Conservation (phyloP, 495 filamentous ascomycete species). For the Hypoxylon subgilvum region DNA sequence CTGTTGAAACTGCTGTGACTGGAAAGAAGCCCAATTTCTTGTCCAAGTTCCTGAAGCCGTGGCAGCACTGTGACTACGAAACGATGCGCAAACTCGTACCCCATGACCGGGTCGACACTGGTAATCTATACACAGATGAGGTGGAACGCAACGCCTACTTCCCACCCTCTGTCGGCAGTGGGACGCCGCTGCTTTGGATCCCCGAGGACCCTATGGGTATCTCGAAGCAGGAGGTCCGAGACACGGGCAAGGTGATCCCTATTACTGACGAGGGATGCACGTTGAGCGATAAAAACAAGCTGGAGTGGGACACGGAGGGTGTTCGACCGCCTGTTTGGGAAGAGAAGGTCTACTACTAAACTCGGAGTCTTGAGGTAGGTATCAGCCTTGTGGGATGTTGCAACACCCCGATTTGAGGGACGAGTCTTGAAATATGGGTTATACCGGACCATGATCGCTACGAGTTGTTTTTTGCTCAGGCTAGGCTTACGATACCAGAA, state of each 20-base stretch:
- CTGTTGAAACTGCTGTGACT: constrained; percentile 32
- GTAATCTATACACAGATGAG: constrained; percentile 62
- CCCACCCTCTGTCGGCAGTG: constrained; percentile 70
- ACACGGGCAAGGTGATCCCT: constrained; percentile 72
- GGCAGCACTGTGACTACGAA: constrained; percentile 74
- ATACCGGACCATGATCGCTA: neutral
- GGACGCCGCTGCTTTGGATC: constrained; percentile 81
- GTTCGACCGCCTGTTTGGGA: constrained; percentile 79
- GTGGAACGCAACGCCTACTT: constrained; percentile 74
- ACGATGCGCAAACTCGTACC: constrained; percentile 76
- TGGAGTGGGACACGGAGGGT: constrained; percentile 76
- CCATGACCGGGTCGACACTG: constrained; percentile 48
- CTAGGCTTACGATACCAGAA: constrained; percentile 9
- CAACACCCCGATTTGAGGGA: too few species aligned
- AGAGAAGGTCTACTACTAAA: constrained; percentile 66
- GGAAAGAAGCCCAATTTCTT: constrained; percentile 57
- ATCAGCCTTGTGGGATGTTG: neutral
- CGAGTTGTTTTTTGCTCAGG: neutral
- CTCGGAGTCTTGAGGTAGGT: neutral
- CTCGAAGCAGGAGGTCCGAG: constrained; percentile 74
- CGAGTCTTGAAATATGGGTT: too few species aligned
- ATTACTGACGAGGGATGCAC: constrained; percentile 85
- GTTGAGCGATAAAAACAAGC: constrained; percentile 78
- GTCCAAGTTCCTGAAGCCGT: constrained; percentile 76
- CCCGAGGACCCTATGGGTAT: constrained; percentile 78